Percentiles rank a stretch among this genome's conserved stretches.
Conservation (phyloP, 1,284 basidiomycete species). For the Singerocomus rubriflavus region DNA sequence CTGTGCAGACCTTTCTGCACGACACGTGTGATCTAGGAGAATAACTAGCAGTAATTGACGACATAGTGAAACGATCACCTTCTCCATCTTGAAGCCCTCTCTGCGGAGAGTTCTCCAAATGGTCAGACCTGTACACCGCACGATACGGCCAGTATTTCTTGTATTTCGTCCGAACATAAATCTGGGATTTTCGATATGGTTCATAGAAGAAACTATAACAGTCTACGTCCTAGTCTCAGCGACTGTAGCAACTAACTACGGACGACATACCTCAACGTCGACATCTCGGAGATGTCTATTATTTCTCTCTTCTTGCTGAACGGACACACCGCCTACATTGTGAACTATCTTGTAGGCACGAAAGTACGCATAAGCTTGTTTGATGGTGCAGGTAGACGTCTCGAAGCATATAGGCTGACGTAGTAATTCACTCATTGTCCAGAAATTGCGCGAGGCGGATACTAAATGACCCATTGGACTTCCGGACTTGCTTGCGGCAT, state of each 20-base stretch:
- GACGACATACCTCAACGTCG: neutral
- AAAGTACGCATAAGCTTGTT: no score
- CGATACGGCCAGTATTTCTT: neutral
- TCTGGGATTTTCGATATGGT: neutral
- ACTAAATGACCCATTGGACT: no score
- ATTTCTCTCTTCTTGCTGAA: neutral
- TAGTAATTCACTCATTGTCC: no score
- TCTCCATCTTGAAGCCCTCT: constrained; percentile 21
- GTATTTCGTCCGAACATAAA: neutral
- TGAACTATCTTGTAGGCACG: no score
- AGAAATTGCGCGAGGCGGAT: no score
- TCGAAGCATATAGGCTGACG: no score
- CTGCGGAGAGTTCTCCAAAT: constrained; percentile 21
- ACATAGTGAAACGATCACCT: constrained; percentile 6
- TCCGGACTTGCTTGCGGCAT: no score
- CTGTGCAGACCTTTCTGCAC: neutral
- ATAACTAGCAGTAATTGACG: no score
- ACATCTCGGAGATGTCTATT: neutral
- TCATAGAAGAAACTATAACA: neutral
- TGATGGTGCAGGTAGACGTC: no score
- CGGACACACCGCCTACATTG: no score
- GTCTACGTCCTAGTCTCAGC: no score
- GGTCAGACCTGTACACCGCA: constrained; percentile 14
- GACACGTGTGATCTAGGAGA: neutral
- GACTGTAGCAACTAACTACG: neutral